Percentiles rank a stretch among this genome's conserved stretches.
Conservation (phyloP, 352 stramenopile species). For the Pythium aphanidermatum region DNA sequence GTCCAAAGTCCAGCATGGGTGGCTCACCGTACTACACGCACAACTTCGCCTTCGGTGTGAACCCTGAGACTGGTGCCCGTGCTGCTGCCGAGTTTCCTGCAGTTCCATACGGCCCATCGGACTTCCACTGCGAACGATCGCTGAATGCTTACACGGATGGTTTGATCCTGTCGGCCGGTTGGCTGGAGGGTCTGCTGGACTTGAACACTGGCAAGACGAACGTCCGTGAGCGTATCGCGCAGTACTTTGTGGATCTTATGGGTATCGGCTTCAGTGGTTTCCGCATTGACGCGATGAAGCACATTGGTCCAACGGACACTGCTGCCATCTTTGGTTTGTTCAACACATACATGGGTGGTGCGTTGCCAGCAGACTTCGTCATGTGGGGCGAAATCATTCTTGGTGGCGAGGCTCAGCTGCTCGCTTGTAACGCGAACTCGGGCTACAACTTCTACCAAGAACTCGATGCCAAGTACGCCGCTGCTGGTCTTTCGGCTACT, state of each 20-base stretch:
- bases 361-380: conserved; percentile 50
- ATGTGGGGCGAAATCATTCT: conserved; percentile 49
- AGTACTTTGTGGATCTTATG: conserved; percentile 67
- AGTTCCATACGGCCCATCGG: conserved; percentile 43
- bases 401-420: conserved; percentile 29
- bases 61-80: conserved; percentile 35
- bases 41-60: conserved; percentile 32
- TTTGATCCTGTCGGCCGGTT: conserved; percentile 32
- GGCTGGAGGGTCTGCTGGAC: conserved; percentile 34
- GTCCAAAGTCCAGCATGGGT: conserved; percentile 15
- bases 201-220: conserved; percentile 53
- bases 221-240: conserved; percentile 54
- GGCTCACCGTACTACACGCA: conserved; percentile 21
- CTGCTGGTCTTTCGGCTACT: conserved; percentile 34
- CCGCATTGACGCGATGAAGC: conserved; percentile 58
- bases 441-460: conserved; percentile 64
- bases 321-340: conserved; percentile 45
- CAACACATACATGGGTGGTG: conserved; percentile 53
- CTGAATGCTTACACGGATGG: conserved; percentile 34
- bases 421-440: conserved; percentile 47
- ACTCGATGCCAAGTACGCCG: conserved; percentile 34
- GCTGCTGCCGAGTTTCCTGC: conserved; percentile 51
- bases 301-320: conserved; percentile 46
- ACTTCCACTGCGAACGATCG: conserved; percentile 57
- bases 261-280: conserved; percentile 65